Percentiles rank a stretch among this genome's conserved stretches.
These are phyloP conservation scores for Massariosphaeria phaeospora DNA, from an alignment of 495 filamentous ascomycete genomes.

Conservation along the genomic window DNA sequence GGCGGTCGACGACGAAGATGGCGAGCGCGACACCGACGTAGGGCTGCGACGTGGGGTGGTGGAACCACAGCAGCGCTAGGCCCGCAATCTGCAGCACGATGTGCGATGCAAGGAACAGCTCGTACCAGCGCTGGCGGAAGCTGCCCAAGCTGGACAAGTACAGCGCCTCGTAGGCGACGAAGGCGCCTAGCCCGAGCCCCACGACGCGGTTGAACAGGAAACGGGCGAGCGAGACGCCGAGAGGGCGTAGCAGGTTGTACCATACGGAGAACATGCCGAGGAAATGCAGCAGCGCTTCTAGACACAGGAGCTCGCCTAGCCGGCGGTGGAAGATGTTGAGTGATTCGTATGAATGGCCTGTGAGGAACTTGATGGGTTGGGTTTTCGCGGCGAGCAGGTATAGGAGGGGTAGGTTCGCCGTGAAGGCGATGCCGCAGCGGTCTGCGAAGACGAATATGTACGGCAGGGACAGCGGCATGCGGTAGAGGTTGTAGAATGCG, in stretches of 20 bases:
- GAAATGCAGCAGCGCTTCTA: slow-evolving; percentile 45
- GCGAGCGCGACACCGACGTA: slow-evolving; percentile 45
- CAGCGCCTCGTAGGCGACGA: slow-evolving; percentile 48
- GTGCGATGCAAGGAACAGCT: slow-evolving; percentile 55
- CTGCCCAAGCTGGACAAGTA: slow-evolving; percentile 50
- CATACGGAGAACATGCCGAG: slow-evolving; percentile 47
- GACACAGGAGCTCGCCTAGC: slow-evolving; percentile 48
- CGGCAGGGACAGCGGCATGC: slow-evolving; percentile 42
- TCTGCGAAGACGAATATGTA: slow-evolving; percentile 55
- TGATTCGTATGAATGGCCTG: slow-evolving; percentile 59
- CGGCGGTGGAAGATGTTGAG: slow-evolving; percentile 59
- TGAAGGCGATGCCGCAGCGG: slow-evolving; percentile 49
- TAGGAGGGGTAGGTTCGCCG: slow-evolving; percentile 56
- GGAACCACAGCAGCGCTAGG: slow-evolving; percentile 52
- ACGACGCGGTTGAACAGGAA: slow-evolving; percentile 42
- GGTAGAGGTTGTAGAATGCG: slow-evolving; percentile 52
- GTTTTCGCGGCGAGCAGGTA: slow-evolving; percentile 62
- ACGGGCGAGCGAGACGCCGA: slow-evolving; percentile 41
- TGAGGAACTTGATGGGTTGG: slow-evolving; percentile 53
- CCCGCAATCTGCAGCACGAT: slow-evolving; percentile 50
- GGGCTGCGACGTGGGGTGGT: slow-evolving; percentile 41
- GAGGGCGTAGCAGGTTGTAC: slow-evolving; percentile 43
- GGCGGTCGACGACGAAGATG: slow-evolving; percentile 56
- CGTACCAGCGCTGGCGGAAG: slow-evolving; percentile 51
- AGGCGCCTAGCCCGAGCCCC: slow-evolving; percentile 47